phyloP scores from a whole-genome alignment of 1,139 yeast genomes.

The Debaryomyces nepalensis region DNA sequence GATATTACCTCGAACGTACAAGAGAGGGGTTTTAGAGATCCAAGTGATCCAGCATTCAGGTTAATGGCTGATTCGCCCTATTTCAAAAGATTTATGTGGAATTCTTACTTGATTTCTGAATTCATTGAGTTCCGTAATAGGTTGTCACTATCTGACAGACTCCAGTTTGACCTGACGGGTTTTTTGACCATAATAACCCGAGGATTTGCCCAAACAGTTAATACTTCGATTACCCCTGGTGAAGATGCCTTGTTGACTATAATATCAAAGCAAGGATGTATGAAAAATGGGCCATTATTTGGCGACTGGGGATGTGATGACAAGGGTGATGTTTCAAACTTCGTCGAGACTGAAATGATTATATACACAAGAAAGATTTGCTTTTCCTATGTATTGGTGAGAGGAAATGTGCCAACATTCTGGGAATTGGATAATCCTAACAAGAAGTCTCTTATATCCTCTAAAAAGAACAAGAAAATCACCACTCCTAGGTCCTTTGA shows the following conservation, averaged over 20 bases:
- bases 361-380: conserved; percentile 56
- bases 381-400: conserved; percentile 60
- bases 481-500: conserved; percentile 62
- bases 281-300: conserved; percentile 61
- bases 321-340: conserved; percentile 69
- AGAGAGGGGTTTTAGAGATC: conserved; percentile 48
- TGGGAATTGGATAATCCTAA: conserved; percentile 60
- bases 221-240: conserved; percentile 40
- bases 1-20: conserved; percentile 68
- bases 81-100: conserved; percentile 69
- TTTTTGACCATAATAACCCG: conserved; percentile 63
- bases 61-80: conserved; percentile 51
- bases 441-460: conserved; percentile 43
- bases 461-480: conserved; percentile 48
- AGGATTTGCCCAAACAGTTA: conserved; percentile 69
- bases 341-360: conserved; percentile 67
- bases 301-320: conserved; percentile 77
- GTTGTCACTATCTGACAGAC: conserved; percentile 53
- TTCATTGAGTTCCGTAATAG: conserved; percentile 62
- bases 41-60: conserved; percentile 28
- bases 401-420: conserved; percentile 74
- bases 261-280: conserved; percentile 69
- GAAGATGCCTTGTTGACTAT: conserved; percentile 58
- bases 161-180: conserved; percentile 57
- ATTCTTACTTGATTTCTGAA: conserved; percentile 59